Base-by-base conservation (phyloP, 805 yeast species). In the Debaryomyces tyrocola region DNA sequence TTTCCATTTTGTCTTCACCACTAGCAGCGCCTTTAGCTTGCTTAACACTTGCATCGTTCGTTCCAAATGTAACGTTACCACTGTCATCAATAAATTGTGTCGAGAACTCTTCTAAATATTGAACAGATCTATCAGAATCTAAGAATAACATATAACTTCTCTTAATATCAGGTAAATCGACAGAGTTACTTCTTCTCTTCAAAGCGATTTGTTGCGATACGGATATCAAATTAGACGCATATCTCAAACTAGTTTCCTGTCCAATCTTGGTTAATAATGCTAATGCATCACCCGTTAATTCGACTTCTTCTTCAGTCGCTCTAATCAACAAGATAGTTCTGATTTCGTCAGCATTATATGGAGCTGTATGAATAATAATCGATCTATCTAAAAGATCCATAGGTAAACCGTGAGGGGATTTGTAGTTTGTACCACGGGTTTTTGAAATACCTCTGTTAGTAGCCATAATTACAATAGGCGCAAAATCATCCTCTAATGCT, bases 401-500 rank as follows among this genome's bases (percentile, higher is more conserved):
- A 37, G 99, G 99, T 48, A 94, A 75, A n/a, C 99, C 99, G 66
- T 94, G 99, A 18, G 99, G 97, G 1, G 97, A 86, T 67, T 85
- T 87, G 73, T 90, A 90, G 62, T 82, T 85, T 27, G 98, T 89
- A 43, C 99, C 99, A 60, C 97, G 82, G 20, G 96, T 90, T 50
- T 80, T 84, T n/a, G 96, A 81, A 48, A 92, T 78, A 44, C 99
- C 99, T 66, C 97, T 81, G 72, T 94, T 94, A 20, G 99, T 91
- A 38, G 99, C 99, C 95, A 94, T 88, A 53, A 94, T 87, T 36
- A 94, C 97, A 62, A 94, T 89, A 33, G 99, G 99, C 12, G 98
- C 88, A 66, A 94, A 86, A 51, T 90, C 96, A 60, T 90, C 96
- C 73, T 94, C 99, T 49, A 94, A 76, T 9, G 99, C 99, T 56